Base-by-base conservation (phyloP, 163 green algal genomes). In the Scenedesmus sp. region DNA sequence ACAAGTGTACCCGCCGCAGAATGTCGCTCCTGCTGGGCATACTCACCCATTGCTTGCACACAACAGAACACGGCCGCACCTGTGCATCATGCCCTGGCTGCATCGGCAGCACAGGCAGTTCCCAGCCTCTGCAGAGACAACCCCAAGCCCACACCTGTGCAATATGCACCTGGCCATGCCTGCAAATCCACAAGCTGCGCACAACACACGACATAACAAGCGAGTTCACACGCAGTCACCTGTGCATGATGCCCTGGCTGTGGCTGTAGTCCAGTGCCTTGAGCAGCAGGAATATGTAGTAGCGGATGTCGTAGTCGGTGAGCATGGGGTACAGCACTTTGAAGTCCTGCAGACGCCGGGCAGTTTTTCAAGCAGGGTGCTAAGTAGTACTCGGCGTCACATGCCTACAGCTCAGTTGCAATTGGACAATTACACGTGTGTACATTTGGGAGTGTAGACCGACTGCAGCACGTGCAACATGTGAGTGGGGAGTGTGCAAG, bases 321-420 rank as follows among this genome's bases (percentile, higher is more conserved):
- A 99, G 94, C 10, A 97, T 99, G n/a, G 98, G 98, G 94, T 99
- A 99, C 81, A 99, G 94, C 53, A 98, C 96, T 94, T 99, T 99
- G 93, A 98, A 97, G 86, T 97, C 96, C 22, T 94, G 95, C 84
- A 95, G 94, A 51, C 33, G 24, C 12, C 22, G 91, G 95, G 94
- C 20, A 81, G n/a, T n/a, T n/a, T n/a, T n/a, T n/a, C n/a, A n/a
- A n/a, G n/a, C n/a, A n/a, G n/a, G n/a, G n/a, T n/a, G n/a, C n/a
- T n/a, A n/a, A n/a, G n/a, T n/a, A n/a, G n/a, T n/a, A n/a, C n/a
- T n/a, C n/a, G n/a, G n/a, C n/a, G n/a, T n/a, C n/a, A n/a, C n/a
- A n/a, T n/a, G n/a, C n/a, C n/a, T n/a, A n/a, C n/a, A n/a, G n/a
- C n/a, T n/a, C n/a, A n/a, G n/a, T n/a, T n/a, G n/a, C n/a, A n/a